These are phyloP conservation scores for Geotrichum siamense DNA, from an alignment of 1,139 yeast genomes.

Conservation along the genomic window DNA sequence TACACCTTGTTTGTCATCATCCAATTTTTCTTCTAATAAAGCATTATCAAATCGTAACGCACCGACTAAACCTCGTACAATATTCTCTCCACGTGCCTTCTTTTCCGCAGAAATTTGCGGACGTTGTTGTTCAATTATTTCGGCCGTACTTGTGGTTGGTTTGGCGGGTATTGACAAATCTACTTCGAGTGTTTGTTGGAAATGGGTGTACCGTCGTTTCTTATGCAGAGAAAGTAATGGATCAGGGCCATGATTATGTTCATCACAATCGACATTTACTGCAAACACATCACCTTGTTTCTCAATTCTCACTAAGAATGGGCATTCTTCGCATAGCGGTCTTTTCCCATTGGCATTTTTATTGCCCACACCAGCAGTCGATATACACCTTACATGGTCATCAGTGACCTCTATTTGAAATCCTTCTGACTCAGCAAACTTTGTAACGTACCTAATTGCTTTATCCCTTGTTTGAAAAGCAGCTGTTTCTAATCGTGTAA, in stretches of 20 bases:
- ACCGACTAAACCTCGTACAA: conserved; percentile 18
- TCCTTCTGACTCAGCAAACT: conserved; percentile 9
- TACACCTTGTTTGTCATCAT: conserved; percentile 16
- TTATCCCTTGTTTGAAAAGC: conserved; percentile 6
- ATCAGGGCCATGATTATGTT: conserved; percentile 19
- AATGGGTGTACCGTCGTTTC: conserved; percentile 14
- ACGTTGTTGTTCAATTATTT: conserved; percentile 1
- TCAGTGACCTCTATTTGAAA: background rate
- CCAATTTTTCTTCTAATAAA: conserved; percentile 14
- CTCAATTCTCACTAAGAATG: conserved; percentile 4
- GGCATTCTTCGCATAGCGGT: conserved; percentile 9
- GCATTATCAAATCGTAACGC: conserved; percentile 19
- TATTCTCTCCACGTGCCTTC: conserved; percentile 3
- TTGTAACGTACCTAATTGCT: conserved; percentile 6
- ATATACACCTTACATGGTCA: background rate
- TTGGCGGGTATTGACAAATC: conserved; percentile 7
- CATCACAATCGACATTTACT: conserved; percentile 6
- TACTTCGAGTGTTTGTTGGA: conserved; percentile 15
- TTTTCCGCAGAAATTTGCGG: conserved; percentile 5
- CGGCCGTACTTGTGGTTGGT: conserved; percentile 1
- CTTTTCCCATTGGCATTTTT: background rate
- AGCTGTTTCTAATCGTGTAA: conserved; percentile 5
- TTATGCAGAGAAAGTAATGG: conserved; percentile 14
- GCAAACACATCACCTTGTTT: conserved; percentile 4
- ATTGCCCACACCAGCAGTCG: background rate